phyloP scores from a whole-genome alignment of 352 stramenopile genomes.

The Phytopythium oedochilum region DNA sequence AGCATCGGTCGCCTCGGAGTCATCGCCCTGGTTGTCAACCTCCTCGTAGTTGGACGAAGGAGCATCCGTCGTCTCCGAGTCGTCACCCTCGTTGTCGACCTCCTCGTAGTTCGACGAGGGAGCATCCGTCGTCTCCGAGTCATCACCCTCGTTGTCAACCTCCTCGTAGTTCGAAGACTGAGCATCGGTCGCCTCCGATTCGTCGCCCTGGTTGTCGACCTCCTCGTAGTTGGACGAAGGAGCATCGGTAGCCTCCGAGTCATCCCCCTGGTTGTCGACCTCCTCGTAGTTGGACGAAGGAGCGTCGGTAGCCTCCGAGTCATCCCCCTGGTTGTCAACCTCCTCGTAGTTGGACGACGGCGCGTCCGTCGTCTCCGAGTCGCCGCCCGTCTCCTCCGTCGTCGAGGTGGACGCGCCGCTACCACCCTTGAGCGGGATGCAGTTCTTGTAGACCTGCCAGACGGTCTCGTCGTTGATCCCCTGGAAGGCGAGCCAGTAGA shows the following conservation, averaged over 20 bases:
- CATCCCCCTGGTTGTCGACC: neutral
- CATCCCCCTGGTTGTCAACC: neutral
- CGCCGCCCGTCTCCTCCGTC: neutral
- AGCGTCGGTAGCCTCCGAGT: neutral
- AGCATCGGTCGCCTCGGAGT: no score
- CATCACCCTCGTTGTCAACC: neutral
- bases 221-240: constrained; percentile 7
- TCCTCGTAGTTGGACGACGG: constrained; percentile 7
- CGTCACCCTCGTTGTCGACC: neutral
- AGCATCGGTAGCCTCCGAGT: neutral
- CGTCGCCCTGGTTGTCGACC: neutral
- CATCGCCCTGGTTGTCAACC: no score
- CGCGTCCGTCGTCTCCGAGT: neutral
- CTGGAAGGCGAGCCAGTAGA: constrained; percentile 41
- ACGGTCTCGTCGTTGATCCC: constrained; percentile 27
- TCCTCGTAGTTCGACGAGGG: neutral
- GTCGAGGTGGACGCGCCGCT: constrained; percentile 14
- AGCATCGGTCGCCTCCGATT: neutral
- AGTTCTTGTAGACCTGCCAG: constrained; percentile 43
- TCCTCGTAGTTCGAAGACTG: neutral
- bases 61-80: neutral
- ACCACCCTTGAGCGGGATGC: constrained; percentile 23
- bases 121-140: neutral
- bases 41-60: no score
- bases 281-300: neutral